These are phyloP conservation scores for Paecilomyces variotii DNA, from an alignment of 2,329 filamentous ascomycete genomes.

Conservation along the genomic window DNA sequence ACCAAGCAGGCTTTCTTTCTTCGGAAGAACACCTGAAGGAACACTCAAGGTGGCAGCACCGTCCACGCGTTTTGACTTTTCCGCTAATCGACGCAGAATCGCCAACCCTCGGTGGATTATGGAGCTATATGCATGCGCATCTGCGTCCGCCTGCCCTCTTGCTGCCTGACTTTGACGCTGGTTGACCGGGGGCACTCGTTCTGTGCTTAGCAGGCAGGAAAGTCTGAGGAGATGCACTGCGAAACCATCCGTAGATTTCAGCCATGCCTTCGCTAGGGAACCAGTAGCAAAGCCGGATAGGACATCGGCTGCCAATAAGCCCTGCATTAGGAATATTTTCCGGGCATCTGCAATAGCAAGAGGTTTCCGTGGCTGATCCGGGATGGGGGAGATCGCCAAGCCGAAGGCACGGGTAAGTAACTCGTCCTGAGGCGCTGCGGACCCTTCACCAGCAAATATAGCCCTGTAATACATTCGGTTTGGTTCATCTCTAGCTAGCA, in stretches of 20 bases:
- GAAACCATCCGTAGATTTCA: constrained; percentile 76
- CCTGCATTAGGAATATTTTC: constrained; percentile 87
- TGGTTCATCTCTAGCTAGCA: constrained; percentile 86
- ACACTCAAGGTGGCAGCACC: constrained; percentile 42
- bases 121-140: constrained; percentile 35
- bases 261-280: constrained; percentile 67
- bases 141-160: constrained; percentile 30
- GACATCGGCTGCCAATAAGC: constrained; percentile 82
- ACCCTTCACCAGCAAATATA: constrained; percentile 68
- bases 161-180: constrained; percentile 26
- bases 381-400: constrained; percentile 75
- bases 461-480: constrained; percentile 78
- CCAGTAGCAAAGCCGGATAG: constrained; percentile 69
- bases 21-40: constrained; percentile 56
- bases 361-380: constrained; percentile 57
- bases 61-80: constrained; percentile 55
- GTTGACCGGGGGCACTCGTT: constrained; percentile 43
- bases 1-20: constrained; percentile 58
- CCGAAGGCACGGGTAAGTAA: constrained; percentile 81
- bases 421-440: constrained; percentile 59
- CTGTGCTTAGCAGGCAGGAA: constrained; percentile 61
- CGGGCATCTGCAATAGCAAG: constrained; percentile 68
- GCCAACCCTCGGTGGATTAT: constrained; percentile 62
- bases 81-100: constrained; percentile 58
- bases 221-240: constrained; percentile 70